Evolutionary conservation across 257 asterid genomes (phyloP).

Genomic region (Cynanchum wilfordii): DNA sequence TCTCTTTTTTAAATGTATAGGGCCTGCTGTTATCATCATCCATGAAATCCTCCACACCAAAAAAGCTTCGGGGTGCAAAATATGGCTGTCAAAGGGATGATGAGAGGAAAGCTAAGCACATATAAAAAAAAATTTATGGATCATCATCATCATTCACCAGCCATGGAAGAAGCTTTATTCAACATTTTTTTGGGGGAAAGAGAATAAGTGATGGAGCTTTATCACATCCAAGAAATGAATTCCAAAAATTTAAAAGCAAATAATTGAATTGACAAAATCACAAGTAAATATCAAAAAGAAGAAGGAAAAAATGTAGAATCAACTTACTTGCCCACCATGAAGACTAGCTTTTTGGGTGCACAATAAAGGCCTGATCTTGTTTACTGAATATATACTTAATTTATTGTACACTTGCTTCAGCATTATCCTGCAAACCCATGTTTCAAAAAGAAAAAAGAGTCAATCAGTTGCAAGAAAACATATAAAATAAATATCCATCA

Average conservation of each 20-base stretch:
- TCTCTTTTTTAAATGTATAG: constrained; percentile 76
- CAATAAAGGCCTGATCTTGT: constrained; percentile 33
- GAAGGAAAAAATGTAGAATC: background rate
- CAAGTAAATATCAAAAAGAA: background rate
- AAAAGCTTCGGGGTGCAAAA: constrained; percentile 83
- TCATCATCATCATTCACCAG: too few relatives aligned
- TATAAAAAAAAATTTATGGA: too few relatives aligned
- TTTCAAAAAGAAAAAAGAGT: background rate
- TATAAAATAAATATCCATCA: background rate
- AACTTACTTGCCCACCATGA: constrained; percentile 50
- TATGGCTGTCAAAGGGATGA: constrained; percentile 42
- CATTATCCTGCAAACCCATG: constrained; percentile 31
- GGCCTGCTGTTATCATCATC: constrained; percentile 91
- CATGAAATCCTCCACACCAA: constrained; percentile 86
- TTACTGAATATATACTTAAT: constrained; percentile 31
- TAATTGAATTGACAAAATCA: background rate
- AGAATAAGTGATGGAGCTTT: too few relatives aligned
- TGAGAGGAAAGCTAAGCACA: constrained; percentile 2
- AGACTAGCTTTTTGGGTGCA: constrained; percentile 34
- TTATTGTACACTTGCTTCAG: constrained; percentile 46
- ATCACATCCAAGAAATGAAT: background rate
- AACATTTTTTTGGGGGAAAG: too few relatives aligned
- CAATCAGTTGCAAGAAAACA: background rate
- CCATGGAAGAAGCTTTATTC: too few relatives aligned
- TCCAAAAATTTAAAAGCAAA: background rate